These are phyloP conservation scores for Salvia rosmarinus DNA, from an alignment of 257 asterid species.

Conservation along the genomic window DNA sequence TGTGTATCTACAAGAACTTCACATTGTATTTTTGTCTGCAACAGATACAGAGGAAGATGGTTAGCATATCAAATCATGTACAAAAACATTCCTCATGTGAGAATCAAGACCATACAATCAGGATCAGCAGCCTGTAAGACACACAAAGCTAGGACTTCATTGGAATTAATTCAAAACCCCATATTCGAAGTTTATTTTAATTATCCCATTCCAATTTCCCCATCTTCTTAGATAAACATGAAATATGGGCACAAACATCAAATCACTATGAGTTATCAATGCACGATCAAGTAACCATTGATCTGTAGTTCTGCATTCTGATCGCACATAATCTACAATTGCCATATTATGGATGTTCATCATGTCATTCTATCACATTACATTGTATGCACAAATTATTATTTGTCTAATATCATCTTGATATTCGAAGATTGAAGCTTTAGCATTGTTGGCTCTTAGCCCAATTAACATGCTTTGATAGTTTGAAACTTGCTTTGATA, in stretches of 20 bases:
- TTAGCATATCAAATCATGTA: slow-evolving; percentile 10
- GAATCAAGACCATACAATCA: slow-evolving; percentile 12
- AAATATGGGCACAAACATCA: background rate
- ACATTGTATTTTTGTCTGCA: slow-evolving; percentile 53
- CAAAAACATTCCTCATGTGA: background rate
- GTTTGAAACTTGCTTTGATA: background rate
- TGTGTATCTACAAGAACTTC: slow-evolving; percentile 46
- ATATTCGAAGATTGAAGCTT: background rate
- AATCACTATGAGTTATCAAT: background rate
- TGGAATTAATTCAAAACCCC: background rate
- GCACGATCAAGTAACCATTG: slow-evolving; percentile 10
- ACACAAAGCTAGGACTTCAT: background rate
- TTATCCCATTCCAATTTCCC: background rate
- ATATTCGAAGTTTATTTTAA: background rate
- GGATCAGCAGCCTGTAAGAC: background rate
- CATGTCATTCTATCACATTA: background rate
- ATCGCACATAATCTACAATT: too few relatives aligned
- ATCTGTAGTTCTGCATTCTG: background rate
- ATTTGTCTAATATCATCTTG: too few relatives aligned
- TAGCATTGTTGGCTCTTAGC: background rate
- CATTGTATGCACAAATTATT: background rate
- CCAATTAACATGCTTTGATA: background rate
- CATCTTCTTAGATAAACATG: slow-evolving; percentile 20
- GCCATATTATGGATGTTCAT: background rate
- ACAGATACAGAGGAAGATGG: slow-evolving; percentile 30